Evolutionary conservation across 129 eudicot species (phyloP).

Genomic region (Sambucus nigra): DNA sequence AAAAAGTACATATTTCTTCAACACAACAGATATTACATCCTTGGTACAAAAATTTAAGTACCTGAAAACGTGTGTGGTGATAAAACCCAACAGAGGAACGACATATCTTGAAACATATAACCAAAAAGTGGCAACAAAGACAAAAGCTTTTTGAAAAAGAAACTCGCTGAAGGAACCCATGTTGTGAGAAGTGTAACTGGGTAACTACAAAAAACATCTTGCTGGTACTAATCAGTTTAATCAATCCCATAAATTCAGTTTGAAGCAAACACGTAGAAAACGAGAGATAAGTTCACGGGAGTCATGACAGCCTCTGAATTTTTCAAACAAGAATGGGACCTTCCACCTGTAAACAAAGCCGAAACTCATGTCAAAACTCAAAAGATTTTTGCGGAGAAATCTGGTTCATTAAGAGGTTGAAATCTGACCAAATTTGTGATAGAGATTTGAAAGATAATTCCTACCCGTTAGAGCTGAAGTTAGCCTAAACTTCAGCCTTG

Average conservation of each 20-base stretch:
- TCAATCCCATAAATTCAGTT: slow-evolving; percentile 26
- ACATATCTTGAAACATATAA: slow-evolving; percentile 29
- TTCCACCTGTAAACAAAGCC: slow-evolving; percentile 21
- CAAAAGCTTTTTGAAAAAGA: slow-evolving; percentile 25
- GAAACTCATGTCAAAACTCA: slow-evolving; percentile 4
- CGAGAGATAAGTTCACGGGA: slow-evolving; percentile 15
- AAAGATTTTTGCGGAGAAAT: slow-evolving; percentile 4
- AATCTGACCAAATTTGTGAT: slow-evolving; percentile 28
- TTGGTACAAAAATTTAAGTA: slow-evolving; percentile 5
- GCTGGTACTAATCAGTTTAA: slow-evolving; percentile 22
- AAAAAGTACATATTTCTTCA: background rate
- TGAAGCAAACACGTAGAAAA: slow-evolving; percentile 32
- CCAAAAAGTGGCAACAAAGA: slow-evolving; percentile 25
- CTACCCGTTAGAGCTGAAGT: slow-evolving; percentile 32
- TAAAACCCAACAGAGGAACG: slow-evolving; percentile 36
- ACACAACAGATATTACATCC: background rate
- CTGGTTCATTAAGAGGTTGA: slow-evolving; percentile 24
- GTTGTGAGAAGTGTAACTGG: slow-evolving; percentile 16
- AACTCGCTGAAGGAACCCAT: slow-evolving; percentile 40
- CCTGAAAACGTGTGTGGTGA: slow-evolving; percentile 36
- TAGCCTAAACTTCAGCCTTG: slow-evolving; percentile 9
- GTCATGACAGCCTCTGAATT: slow-evolving; percentile 43
- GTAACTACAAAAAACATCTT: slow-evolving; percentile 6
- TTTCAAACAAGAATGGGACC: slow-evolving; percentile 32
- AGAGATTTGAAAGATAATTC: slow-evolving; percentile 28